Evolutionary conservation across 805 yeast species (phyloP), one percentile per base, ranked within the genome.

Genomic region (Candida golubevii): DNA sequence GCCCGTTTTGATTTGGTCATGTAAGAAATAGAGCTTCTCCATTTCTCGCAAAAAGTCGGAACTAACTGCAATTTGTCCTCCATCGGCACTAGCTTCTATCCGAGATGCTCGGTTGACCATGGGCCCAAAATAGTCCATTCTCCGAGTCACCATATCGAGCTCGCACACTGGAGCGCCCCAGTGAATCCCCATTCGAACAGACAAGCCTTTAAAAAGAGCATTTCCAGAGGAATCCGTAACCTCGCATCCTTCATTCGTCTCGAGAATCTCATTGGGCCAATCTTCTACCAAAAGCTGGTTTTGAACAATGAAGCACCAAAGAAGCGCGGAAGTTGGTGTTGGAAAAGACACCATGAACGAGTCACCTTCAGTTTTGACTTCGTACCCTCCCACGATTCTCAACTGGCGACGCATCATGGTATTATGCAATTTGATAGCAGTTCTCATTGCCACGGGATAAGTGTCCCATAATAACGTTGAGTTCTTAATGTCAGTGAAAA

Each of bases 111-210:
- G 76, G 58, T 93, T 93, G 29, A 93, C 99, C 89, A 93, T 90
- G 0, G 99, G 99, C 0, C 99, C 99, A 56, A 93, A 85, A 65
- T 93, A 93, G 67, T 93, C 99, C 99, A 93, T 93, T 70, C 99
- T 81, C 54, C 89, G 80, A 0, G 99, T 93, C 42, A 90, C 90
- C 47, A 91, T 84, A 69, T 93, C 99, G 7, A 85, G 78, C 63
- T 93, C 99, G 57, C 95, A 88, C 35, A 91, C 97, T 0, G 99
- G 98, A 1, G 85, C 75, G 50, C 99, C 99, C 96, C 98, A 93
- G 63, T 93, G 98, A 35, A 88, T 79, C 48, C 99, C 99, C 98
- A 93, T 93, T 59, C 99, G 78, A 8, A 93, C 99, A 0, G 95
- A 85, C 36, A 93, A 68, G 2, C 99, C 99, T 45, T 93, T 73